Conservation (phyloP, 163 green algal species). For the Volvox carteri region DNA sequence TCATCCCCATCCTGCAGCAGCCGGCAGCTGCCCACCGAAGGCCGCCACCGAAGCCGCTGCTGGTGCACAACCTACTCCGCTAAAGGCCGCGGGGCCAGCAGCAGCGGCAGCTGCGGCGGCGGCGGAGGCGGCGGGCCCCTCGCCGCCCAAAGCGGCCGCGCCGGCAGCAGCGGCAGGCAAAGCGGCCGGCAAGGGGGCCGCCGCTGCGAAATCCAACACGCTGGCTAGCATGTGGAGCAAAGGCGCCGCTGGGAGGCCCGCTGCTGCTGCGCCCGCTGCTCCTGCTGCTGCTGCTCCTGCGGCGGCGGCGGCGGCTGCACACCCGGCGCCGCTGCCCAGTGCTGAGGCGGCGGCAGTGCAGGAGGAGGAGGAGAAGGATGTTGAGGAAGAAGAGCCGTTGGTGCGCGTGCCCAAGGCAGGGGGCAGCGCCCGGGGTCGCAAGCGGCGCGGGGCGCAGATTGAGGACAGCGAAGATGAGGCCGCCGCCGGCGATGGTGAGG, state of each 20-base stretch:
- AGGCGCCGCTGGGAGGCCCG: background rate
- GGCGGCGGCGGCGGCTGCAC: background rate
- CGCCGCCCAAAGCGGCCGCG: slow-evolving; percentile 37
- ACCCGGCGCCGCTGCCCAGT: background rate
- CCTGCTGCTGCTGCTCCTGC: background rate
- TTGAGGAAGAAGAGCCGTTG: slow-evolving; percentile 25
- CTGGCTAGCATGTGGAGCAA: slow-evolving; percentile 55
- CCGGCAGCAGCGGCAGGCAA: slow-evolving; percentile 15
- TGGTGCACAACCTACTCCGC: too few species aligned
- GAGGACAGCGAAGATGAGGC: slow-evolving; percentile 47
- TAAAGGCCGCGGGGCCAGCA: too few species aligned
- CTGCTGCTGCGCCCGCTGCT: background rate
- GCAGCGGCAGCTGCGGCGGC: too few species aligned
- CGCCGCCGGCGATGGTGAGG: too few species aligned
- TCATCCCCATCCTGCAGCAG: too few species aligned
- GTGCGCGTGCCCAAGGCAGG: background rate
- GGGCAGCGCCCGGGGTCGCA: background rate
- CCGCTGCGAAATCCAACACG: slow-evolving; percentile 3
- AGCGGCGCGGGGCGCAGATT: slow-evolving; percentile 33
- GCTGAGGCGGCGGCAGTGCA: background rate
- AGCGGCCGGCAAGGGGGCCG: background rate
- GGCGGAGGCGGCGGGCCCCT: too few species aligned
- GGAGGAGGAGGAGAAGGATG: background rate
- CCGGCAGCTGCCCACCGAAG: slow-evolving; percentile 24
- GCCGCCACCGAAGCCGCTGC: too few species aligned